phyloP scores from a whole-genome alignment of 208 protist species.

The Borovskyia barvae region DNA sequence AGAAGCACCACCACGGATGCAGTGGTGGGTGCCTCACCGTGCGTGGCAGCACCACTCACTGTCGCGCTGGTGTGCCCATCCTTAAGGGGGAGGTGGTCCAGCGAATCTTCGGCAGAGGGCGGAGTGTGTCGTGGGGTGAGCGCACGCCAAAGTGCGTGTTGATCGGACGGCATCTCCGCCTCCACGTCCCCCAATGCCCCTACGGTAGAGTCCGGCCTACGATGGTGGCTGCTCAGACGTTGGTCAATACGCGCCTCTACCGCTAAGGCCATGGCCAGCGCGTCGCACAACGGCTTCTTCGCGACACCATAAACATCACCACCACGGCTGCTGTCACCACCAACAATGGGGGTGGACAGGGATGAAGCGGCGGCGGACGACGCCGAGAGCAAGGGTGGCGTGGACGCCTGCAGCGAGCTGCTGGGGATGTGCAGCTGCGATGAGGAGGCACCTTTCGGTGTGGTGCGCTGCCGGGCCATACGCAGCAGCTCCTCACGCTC shows the following conservation, averaged over 20 bases:
- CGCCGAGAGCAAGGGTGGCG: not conserved
- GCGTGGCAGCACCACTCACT: too few relatives aligned
- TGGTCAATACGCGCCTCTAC: constrained; percentile 26
- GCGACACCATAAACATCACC: constrained; percentile 13
- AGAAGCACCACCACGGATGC: constrained; percentile 24
- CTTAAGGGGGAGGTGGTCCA: not conserved
- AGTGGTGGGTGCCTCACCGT: too few relatives aligned
- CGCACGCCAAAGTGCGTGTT: not conserved
- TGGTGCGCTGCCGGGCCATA: constrained; percentile 15
- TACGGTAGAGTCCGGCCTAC: too few relatives aligned
- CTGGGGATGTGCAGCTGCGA: not conserved
- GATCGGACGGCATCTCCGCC: not conserved
- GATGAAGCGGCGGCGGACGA: not conserved
- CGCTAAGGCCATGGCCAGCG: constrained; percentile 28
- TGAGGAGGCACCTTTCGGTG: not conserved
- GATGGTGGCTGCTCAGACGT: too few relatives aligned
- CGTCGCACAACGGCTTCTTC: constrained; percentile 30
- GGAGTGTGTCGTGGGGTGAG: not conserved
- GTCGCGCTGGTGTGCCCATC: not conserved
- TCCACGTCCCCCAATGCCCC: not conserved
- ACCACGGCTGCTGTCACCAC: too few relatives aligned
- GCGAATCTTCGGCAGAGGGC: not conserved
- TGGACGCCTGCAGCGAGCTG: not conserved
- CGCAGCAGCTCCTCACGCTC: constrained; percentile 29
- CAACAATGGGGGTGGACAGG: not conserved